These are phyloP conservation scores for Acanthamoeba healyi DNA, from an alignment of 208 protist genomes.

Conservation along the genomic window DNA sequence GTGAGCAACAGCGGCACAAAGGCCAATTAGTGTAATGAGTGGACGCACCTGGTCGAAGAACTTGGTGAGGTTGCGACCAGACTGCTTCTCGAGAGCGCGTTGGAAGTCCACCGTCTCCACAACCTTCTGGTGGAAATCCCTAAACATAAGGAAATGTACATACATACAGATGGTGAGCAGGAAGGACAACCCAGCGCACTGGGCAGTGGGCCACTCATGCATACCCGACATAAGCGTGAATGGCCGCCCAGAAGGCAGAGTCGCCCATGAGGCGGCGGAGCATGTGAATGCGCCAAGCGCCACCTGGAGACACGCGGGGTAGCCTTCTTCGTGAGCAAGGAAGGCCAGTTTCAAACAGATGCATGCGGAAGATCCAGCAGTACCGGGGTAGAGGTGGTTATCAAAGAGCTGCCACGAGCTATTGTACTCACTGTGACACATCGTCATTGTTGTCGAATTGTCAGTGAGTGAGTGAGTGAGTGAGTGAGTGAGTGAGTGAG, in stretches of 20 bases:
- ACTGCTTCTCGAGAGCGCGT: conserved; percentile 34
- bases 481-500: not conserved
- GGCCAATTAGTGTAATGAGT: not conserved
- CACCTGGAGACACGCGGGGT: not conserved
- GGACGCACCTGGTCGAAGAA: not conserved
- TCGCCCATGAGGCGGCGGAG: conserved; percentile 30
- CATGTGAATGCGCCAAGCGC: conserved; percentile 52
- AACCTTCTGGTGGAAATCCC: conserved; percentile 20
- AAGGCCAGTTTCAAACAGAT: not conserved
- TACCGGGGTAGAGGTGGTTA: conserved; percentile 37
- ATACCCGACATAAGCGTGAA: conserved; percentile 8
- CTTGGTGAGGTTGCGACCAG: conserved; percentile 37
- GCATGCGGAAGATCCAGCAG: not conserved
- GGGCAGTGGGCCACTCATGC: not conserved
- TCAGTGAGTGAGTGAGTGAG: not conserved
- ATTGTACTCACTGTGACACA: not conserved
- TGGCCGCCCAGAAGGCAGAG: conserved; percentile 12
- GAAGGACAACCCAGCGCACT: not conserved
- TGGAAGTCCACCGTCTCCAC: conserved; percentile 62
- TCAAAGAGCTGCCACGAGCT: conserved; percentile 61
- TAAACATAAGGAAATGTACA: not conserved
- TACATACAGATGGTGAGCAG: not conserved
- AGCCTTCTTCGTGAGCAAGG: too few species aligned
- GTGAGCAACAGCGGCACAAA: not conserved
- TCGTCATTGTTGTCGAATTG: not conserved